Percentiles rank a stretch among this genome's conserved stretches.
Evolutionary conservation across 2,329 filamentous ascomycete species (phyloP).

Genomic region (Ceratocystis cacaofunesta): DNA sequence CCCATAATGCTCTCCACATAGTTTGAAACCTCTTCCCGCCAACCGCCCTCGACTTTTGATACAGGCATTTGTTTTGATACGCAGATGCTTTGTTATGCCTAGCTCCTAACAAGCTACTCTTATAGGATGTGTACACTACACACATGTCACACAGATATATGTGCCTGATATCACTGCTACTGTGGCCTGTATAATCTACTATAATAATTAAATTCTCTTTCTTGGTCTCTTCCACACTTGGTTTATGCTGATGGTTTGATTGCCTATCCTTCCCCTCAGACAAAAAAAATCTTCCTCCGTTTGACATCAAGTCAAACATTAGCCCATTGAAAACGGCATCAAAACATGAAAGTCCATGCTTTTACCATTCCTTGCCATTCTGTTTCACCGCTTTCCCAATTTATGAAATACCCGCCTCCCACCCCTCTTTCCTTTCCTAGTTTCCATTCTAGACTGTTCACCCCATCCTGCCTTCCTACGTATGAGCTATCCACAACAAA

Average conservation of each 20-base stretch:
- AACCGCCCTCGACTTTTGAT: background rate
- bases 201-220: no score
- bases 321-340: background rate
- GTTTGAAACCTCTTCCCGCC: background rate
- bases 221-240: no score
- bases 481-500: background rate
- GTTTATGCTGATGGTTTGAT: background rate
- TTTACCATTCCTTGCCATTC: background rate
- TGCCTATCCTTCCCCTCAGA: background rate
- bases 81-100: no score
- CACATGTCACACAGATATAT: background rate
- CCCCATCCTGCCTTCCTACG: background rate
- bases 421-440: conserved; percentile 9
- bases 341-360: background rate
- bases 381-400: conserved; percentile 13
- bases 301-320: background rate
- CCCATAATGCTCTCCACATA: background rate
- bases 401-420: background rate
- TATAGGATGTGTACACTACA: background rate
- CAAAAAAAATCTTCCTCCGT: background rate
- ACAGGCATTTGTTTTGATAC: background rate
- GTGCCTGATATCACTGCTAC: no score
- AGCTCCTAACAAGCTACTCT: no score
- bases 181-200: no score
- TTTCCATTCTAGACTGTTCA: conserved; percentile 10